Conservation (phyloP, 805 yeast genomes). For the Hanseniaspora osmophila region DNA sequence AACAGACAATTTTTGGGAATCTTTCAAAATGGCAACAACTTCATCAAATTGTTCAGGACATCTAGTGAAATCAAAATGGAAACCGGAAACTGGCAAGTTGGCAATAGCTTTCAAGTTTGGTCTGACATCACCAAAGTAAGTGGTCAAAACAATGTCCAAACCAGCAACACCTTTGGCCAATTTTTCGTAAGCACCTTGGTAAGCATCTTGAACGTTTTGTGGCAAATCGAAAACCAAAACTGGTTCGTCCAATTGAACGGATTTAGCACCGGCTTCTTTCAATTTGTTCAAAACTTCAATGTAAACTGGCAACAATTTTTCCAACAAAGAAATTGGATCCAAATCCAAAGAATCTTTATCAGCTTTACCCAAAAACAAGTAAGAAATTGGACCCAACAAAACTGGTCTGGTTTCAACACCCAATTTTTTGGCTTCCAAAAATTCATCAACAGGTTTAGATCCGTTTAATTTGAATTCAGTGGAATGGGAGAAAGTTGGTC, state of each 20-base stretch:
- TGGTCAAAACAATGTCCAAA: slow-evolving; percentile 61
- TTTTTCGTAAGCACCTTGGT: slow-evolving; percentile 70
- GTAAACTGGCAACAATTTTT: slow-evolving; percentile 86
- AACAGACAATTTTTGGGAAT: slow-evolving; percentile 67
- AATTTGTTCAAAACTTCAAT: slow-evolving; percentile 77
- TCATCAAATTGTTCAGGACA: slow-evolving; percentile 90
- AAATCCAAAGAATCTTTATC: slow-evolving; percentile 94
- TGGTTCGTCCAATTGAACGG: slow-evolving; percentile 97
- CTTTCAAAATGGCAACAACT: slow-evolving; percentile 51
- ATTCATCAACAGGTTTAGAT: slow-evolving; percentile 93
- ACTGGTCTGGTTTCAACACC: slow-evolving; percentile 98
- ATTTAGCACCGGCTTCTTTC: slow-evolving; percentile 85
- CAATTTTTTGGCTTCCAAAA: slow-evolving; percentile 89
- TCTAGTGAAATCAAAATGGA: slow-evolving; percentile 94
- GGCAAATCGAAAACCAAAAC: slow-evolving; percentile 87
- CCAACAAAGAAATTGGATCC: slow-evolving; percentile 81
- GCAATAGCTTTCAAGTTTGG: slow-evolving; percentile 87
- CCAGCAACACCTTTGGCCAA: slow-evolving; percentile 26
- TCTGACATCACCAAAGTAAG: slow-evolving; percentile 97
- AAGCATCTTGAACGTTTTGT: slow-evolving; percentile 68
- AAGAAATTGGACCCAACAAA: slow-evolving; percentile 90
- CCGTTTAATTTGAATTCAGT: slow-evolving; percentile 94
- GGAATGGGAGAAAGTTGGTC: slow-evolving; percentile 95
- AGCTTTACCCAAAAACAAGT: slow-evolving; percentile 89
- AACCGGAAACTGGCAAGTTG: slow-evolving; percentile 83